These are phyloP conservation scores for Mycena galopus DNA, from an alignment of 768 basidiomycete genomes.

Conservation along the genomic window DNA sequence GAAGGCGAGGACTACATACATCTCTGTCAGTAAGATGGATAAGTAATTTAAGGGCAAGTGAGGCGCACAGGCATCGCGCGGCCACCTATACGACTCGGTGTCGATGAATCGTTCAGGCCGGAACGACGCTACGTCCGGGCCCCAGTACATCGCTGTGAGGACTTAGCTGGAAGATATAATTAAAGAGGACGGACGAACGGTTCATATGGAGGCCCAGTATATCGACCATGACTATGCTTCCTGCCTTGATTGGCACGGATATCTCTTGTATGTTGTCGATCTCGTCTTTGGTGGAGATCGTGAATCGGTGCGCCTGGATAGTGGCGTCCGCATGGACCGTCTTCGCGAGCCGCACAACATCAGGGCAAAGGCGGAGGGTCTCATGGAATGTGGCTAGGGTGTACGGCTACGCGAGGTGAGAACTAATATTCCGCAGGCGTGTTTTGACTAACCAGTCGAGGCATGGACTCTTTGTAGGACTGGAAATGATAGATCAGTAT, in stretches of 20 bases:
- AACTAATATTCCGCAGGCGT: not conserved
- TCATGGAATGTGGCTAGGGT: slow-evolving; percentile 53
- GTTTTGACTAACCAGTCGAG: slow-evolving; percentile 49
- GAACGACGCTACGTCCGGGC: slow-evolving; percentile 57
- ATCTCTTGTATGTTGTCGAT: slow-evolving; percentile 38
- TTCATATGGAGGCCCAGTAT: slow-evolving; percentile 59
- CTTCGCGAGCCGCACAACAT: slow-evolving; percentile 52
- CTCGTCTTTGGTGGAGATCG: slow-evolving; percentile 40
- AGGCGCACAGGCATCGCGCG: slow-evolving; percentile 59
- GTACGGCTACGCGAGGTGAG: slow-evolving; percentile 9
- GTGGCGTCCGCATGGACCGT: slow-evolving; percentile 49
- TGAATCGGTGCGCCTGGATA: slow-evolving; percentile 51
- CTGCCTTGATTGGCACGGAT: slow-evolving; percentile 52
- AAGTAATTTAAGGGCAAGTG: not conserved
- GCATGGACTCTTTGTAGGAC: slow-evolving; percentile 56
- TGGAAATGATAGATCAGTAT: slow-evolving; percentile 25
- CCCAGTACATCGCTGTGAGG: slow-evolving; percentile 61
- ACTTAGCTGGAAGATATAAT: not conserved
- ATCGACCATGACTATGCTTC: slow-evolving; percentile 57
- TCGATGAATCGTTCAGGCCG: slow-evolving; percentile 66
- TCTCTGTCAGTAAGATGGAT: not conserved
- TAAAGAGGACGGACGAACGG: slow-evolving; percentile 46
- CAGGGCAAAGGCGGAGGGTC: slow-evolving; percentile 59
- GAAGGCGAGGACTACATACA: slow-evolving; percentile 55
- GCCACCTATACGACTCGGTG: slow-evolving; percentile 63